Percentiles rank a stretch among this genome's conserved stretches.
Evolutionary conservation across 2,329 filamentous ascomycete genomes (phyloP).

Genomic region (Parastagonospora avenae): DNA sequence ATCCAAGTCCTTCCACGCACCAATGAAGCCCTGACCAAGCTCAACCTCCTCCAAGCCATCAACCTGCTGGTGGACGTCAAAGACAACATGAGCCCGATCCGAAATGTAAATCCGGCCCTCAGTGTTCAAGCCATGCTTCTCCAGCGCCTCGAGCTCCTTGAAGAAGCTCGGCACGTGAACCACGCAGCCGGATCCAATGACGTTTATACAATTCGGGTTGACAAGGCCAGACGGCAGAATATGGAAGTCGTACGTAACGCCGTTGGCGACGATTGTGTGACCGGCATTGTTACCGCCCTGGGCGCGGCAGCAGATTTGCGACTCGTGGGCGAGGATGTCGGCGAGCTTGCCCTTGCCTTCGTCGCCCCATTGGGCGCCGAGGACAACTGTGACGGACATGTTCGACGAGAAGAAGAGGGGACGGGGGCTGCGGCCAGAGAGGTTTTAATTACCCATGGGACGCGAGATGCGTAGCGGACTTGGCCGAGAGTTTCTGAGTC

Average conservation of each 20-base stretch:
- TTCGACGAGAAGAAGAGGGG: slow-evolving; percentile 16
- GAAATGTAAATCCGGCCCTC: slow-evolving; percentile 66
- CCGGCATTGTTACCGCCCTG: slow-evolving; percentile 66
- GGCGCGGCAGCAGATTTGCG: slow-evolving; percentile 63
- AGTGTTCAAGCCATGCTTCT: slow-evolving; percentile 65
- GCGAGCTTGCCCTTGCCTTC: slow-evolving; percentile 66
- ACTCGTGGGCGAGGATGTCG: slow-evolving; percentile 59
- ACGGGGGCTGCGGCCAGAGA: slow-evolving; percentile 21
- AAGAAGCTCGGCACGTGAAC: slow-evolving; percentile 72
- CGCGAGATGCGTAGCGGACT: slow-evolving; percentile 9
- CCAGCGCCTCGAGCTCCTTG: slow-evolving; percentile 65
- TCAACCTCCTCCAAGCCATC: slow-evolving; percentile 70
- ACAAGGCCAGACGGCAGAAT: slow-evolving; percentile 67
- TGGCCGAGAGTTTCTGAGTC: slow-evolving; percentile 20
- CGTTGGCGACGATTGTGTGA: slow-evolving; percentile 51
- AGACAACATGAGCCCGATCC: slow-evolving; percentile 67
- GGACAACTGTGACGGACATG: slow-evolving; percentile 61
- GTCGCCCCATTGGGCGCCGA: slow-evolving; percentile 67
- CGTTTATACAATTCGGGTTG: slow-evolving; percentile 71
- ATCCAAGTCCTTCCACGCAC: slow-evolving; percentile 22
- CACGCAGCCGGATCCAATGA: slow-evolving; percentile 70
- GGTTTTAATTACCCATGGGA: slow-evolving; percentile 25
- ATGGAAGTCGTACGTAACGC: slow-evolving; percentile 53
- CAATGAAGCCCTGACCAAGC: slow-evolving; percentile 53
- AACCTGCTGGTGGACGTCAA: slow-evolving; percentile 69